Conservation (phyloP, 2,329 filamentous ascomycete species). For the Arachnopeziza araneosa region DNA sequence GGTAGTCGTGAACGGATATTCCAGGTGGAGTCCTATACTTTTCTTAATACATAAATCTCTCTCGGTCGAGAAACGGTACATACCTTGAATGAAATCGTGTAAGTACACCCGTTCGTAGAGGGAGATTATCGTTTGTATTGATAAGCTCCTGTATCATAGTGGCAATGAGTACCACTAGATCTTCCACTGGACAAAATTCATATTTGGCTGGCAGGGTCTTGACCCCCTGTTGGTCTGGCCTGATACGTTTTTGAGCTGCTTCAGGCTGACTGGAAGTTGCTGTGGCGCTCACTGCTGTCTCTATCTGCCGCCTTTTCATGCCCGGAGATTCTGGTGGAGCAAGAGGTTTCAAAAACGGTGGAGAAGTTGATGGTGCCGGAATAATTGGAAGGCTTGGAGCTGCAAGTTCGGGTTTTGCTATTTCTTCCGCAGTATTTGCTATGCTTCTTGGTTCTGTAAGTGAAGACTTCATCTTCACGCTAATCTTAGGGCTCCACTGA, state of each 20-base stretch:
- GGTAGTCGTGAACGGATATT: constrained; percentile 91
- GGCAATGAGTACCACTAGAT: constrained; percentile 84
- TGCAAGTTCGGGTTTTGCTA: neutral
- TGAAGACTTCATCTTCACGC: constrained; percentile 13
- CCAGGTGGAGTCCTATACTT: constrained; percentile 58
- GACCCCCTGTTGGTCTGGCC: constrained; percentile 43
- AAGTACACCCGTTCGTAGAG: constrained; percentile 76
- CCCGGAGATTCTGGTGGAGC: constrained; percentile 28
- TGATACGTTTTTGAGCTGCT: constrained; percentile 44
- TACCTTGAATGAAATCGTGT: constrained; percentile 94
- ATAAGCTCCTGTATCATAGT: constrained; percentile 97
- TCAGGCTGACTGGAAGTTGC: constrained; percentile 5
- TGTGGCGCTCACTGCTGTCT: constrained; percentile 8
- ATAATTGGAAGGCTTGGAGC: neutral
- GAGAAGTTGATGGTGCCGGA: constrained; percentile 3
- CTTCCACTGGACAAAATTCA: constrained; percentile 74
- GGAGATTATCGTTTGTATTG: constrained; percentile 82
- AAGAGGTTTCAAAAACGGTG: constrained; percentile 22
- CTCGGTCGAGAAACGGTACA: neutral
- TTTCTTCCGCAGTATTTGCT: neutral
- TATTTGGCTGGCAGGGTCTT: constrained; percentile 68
- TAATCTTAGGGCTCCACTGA: constrained; percentile 28
- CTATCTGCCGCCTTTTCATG: constrained; percentile 31
- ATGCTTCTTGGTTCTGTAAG: constrained; percentile 3
- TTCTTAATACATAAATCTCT: neutral